These are phyloP conservation scores for Aegilops sharonensis DNA, from an alignment of 176 grass and related monocot species.

Conservation along the genomic window DNA sequence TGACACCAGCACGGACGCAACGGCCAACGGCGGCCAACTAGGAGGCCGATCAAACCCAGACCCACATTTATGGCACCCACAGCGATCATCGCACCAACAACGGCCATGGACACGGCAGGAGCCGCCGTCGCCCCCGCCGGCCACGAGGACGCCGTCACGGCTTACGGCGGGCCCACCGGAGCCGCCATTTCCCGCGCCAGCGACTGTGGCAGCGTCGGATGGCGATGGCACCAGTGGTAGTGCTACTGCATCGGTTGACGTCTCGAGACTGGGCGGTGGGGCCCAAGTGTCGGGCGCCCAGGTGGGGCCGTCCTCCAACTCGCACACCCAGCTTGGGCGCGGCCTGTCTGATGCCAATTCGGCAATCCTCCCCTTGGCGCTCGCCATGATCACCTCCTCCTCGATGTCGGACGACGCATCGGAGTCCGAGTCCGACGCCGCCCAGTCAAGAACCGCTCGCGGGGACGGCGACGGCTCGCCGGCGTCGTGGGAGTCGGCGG, in stretches of 20 bases:
- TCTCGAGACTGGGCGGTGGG: conserved; percentile 11
- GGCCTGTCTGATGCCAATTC: conserved; percentile 46
- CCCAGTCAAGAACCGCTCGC: conserved; percentile 69
- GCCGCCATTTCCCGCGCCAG: conserved; percentile 16
- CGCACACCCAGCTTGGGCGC: conserved; percentile 25
- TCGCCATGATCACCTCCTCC: conserved; percentile 46
- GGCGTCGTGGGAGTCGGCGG: conserved; percentile 1
- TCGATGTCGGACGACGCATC: conserved; percentile 1
- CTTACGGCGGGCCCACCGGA: neutral
- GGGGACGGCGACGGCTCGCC: conserved; percentile 43
- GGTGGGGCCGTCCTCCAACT: conserved; percentile 16
- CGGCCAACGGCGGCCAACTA: conserved; percentile 32
- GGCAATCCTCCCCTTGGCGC: conserved; percentile 55
- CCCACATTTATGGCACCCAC: conserved; percentile 9
- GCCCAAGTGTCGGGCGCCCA: conserved; percentile 24
- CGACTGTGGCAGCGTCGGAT: neutral
- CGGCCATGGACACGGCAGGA: neutral
- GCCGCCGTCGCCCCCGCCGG: neutral
- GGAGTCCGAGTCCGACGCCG: conserved; percentile 35
- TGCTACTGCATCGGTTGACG: neutral
- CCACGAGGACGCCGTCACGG: neutral
- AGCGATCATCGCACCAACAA: neutral
- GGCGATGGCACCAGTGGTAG: neutral
- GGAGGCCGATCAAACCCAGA: neutral
- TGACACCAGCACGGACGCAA: neutral